phyloP scores from a whole-genome alignment of 2,329 filamentous ascomycete species.

The Colletotrichum spinosum region DNA sequence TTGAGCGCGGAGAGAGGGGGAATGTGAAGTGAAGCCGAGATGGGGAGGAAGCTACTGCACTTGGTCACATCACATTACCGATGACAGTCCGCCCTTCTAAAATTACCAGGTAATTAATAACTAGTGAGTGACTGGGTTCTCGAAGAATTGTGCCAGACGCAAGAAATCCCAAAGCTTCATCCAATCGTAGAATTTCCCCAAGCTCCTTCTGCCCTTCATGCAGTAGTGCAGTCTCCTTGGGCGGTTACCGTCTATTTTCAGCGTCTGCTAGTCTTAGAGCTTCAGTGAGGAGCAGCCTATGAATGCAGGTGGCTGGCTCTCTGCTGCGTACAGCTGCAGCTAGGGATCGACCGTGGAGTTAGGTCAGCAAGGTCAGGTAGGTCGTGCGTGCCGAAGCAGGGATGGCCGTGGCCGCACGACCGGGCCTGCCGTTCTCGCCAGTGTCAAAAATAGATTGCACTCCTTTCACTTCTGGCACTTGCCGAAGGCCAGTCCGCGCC shows the following conservation, averaged over 20 bases:
- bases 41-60: conserved; percentile 11
- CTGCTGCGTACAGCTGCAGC: conserved; percentile 8
- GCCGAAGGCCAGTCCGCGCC: background rate
- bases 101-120: no score
- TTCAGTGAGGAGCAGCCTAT: no score
- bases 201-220: background rate
- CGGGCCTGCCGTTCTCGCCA: conserved; percentile 22
- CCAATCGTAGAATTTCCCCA: conserved; percentile 34
- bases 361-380: no score
- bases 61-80: conserved; percentile 5
- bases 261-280: background rate
- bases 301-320: background rate
- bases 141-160: no score
- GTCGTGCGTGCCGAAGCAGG: conserved; percentile 23
- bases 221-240: conserved; percentile 24
- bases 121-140: no score
- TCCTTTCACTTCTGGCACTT: conserved; percentile 3
- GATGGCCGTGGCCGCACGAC: conserved; percentile 14
- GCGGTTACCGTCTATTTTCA: conserved; percentile 37
- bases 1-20: background rate
- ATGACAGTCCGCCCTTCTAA: no score
- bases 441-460: conserved; percentile 36
- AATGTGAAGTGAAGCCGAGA: background rate
- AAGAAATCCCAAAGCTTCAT: background rate
- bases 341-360: conserved; percentile 17